These are phyloP conservation scores for Francoa sonchifolia DNA, from an alignment of 441 rosid species.

Conservation along the genomic window DNA sequence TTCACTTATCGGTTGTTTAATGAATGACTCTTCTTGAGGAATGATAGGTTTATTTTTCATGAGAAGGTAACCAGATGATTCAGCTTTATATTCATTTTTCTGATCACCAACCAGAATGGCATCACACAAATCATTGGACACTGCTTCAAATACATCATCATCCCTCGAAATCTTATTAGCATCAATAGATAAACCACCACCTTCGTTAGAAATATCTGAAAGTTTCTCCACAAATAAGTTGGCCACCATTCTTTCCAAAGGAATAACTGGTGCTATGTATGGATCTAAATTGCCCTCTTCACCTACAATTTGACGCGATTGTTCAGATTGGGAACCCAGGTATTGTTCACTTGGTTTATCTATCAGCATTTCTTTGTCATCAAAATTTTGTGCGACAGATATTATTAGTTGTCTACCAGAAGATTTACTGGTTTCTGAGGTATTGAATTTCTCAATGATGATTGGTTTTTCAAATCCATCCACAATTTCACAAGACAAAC, in stretches of 20 bases:
- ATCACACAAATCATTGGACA: conserved; percentile 14
- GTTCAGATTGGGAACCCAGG: conserved; percentile 16
- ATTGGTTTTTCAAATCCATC: conserved; percentile 19
- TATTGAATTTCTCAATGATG: conserved; percentile 13
- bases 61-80: conserved; percentile 15
- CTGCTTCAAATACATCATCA: conserved; percentile 13
- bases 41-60: conserved; percentile 21
- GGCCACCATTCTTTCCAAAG: conserved; percentile 14
- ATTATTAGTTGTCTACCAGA: conserved; percentile 16
- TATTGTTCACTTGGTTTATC: conserved; percentile 16
- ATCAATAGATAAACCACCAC: conserved; percentile 18
- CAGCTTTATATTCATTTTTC: conserved; percentile 19
- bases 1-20: conserved; percentile 15
- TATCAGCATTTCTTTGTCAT: conserved; percentile 13
- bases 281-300: conserved; percentile 7
- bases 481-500: conserved; percentile 16
- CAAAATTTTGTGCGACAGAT: conserved; percentile 13
- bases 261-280: conserved; percentile 17
- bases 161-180: conserved; percentile 19
- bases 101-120: conserved; percentile 16
- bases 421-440: conserved; percentile 18
- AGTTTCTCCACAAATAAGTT: conserved; percentile 14
- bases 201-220: conserved; percentile 21
- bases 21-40: conserved; percentile 10
- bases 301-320: conserved; percentile 9